These are phyloP conservation scores for Aquilaria agallochum DNA, from an alignment of 441 rosid genomes.

Conservation along the genomic window DNA sequence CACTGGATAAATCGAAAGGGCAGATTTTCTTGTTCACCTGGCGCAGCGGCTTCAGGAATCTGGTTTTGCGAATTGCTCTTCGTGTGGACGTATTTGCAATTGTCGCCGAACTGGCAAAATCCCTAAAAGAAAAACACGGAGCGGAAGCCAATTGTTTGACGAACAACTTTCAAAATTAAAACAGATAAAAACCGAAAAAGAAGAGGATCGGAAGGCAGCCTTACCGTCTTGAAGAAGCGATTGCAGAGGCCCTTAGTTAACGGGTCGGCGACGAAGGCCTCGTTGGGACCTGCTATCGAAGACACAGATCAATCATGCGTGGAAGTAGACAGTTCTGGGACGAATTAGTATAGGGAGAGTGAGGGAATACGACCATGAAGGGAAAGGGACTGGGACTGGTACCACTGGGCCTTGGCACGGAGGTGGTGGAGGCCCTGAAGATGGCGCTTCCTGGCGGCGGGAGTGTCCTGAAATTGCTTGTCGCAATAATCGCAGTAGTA, in stretches of 20 bases:
- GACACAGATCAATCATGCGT: background rate
- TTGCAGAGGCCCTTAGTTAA: constrained; percentile 50
- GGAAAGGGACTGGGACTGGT: constrained; percentile 28
- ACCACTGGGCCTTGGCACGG: constrained; percentile 86
- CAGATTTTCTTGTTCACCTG: constrained; percentile 4
- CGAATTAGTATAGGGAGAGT: background rate
- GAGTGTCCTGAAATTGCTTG: constrained; percentile 82
- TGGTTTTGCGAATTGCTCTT: constrained; percentile 16
- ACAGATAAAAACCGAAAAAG: background rate
- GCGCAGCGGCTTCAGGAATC: constrained; percentile 21
- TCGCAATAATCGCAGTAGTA: constrained; percentile 80
- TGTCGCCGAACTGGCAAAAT: constrained; percentile 75
- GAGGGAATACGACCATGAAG: background rate
- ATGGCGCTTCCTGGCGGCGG: constrained; percentile 76
- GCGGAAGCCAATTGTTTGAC: background rate
- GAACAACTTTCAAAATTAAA: background rate
- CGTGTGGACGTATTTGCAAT: constrained; percentile 77
- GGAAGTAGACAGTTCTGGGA: background rate
- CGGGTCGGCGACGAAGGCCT: constrained; percentile 18
- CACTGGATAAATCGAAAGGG: background rate
- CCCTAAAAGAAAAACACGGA: constrained; percentile 34
- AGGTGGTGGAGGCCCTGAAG: constrained; percentile 72
- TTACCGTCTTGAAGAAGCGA: constrained; percentile 58
- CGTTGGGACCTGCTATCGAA: constrained; percentile 24
- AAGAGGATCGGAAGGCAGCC: background rate